These are phyloP conservation scores for Cytospora paraplurivora DNA, from an alignment of 2,329 filamentous ascomycete species.

Conservation along the genomic window DNA sequence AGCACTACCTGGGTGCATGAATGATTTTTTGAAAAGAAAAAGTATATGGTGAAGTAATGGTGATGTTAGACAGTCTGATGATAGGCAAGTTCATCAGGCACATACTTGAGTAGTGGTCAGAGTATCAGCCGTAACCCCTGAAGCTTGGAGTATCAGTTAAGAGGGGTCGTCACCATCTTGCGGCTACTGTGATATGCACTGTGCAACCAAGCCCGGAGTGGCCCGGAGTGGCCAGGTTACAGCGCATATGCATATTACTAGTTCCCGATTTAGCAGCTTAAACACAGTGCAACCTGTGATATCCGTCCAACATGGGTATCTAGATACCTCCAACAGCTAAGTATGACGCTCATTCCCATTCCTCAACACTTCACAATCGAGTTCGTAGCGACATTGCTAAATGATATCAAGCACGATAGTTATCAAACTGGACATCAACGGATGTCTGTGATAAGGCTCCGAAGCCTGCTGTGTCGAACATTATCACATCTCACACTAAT, in stretches of 20 bases:
- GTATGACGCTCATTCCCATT: background rate
- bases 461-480: background rate
- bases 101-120: too few relatives aligned
- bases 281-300: background rate
- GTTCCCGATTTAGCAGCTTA: background rate
- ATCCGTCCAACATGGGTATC: background rate
- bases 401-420: background rate
- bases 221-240: background rate
- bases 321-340: background rate
- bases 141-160: background rate
- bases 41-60: too few relatives aligned
- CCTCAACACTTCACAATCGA: background rate
- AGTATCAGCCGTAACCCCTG: background rate
- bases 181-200: slow-evolving; percentile 13
- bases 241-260: background rate
- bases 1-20: too few relatives aligned
- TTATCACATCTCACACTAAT: background rate
- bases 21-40: too few relatives aligned
- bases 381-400: background rate
- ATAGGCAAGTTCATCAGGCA: too few relatives aligned
- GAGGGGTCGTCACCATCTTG: background rate
- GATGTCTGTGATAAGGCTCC: background rate
- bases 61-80: too few relatives aligned
- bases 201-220: background rate
- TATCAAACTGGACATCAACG: background rate